A percentile compares a stretch with the other conserved stretches of the same genome.
phyloP scores from a whole-genome alignment of 2,329 filamentous ascomycete species.

The Aspergillus costaricaensis region DNA sequence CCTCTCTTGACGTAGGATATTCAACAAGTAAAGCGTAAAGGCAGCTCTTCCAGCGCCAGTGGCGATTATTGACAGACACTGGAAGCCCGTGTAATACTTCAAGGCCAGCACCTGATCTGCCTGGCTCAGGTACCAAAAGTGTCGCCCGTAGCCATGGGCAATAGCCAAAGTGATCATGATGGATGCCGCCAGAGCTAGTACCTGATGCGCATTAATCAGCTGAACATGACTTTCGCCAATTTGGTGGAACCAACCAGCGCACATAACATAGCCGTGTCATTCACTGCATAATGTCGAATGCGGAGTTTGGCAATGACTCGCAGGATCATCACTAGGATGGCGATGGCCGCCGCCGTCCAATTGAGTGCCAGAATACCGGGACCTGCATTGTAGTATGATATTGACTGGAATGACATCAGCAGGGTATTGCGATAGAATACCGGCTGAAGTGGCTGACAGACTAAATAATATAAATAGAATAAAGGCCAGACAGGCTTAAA shows the following conservation, averaged over 20 bases:
- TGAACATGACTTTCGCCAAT: too few species aligned
- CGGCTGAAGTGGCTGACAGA: neutral
- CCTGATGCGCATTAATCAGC: neutral
- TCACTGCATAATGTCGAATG: slow-evolving; percentile 12
- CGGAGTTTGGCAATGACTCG: slow-evolving; percentile 11
- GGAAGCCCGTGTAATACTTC: neutral
- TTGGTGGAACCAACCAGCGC: slow-evolving; percentile 5
- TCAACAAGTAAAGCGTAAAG: slow-evolving; percentile 10
- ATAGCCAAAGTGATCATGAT: neutral
- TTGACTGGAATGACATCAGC: neutral
- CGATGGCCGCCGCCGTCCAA: slow-evolving; percentile 4
- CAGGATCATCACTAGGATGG: slow-evolving; percentile 7
- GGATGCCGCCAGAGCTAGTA: neutral
- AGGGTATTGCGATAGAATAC: neutral
- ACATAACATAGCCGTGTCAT: slow-evolving; percentile 16
- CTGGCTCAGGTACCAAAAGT: neutral
- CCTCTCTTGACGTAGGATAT: slow-evolving; percentile 10
- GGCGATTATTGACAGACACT: neutral
- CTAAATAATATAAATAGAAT: too few species aligned
- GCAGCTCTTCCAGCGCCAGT: slow-evolving; percentile 6
- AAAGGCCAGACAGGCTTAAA: neutral
- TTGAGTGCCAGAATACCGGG: slow-evolving; percentile 1
- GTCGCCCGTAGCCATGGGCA: slow-evolving; percentile 1
- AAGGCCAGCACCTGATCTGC: neutral
- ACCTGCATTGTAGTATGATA: neutral